Conservation (phyloP, 2,329 filamentous ascomycete genomes). For the Alternaria novae-zelandiae region DNA sequence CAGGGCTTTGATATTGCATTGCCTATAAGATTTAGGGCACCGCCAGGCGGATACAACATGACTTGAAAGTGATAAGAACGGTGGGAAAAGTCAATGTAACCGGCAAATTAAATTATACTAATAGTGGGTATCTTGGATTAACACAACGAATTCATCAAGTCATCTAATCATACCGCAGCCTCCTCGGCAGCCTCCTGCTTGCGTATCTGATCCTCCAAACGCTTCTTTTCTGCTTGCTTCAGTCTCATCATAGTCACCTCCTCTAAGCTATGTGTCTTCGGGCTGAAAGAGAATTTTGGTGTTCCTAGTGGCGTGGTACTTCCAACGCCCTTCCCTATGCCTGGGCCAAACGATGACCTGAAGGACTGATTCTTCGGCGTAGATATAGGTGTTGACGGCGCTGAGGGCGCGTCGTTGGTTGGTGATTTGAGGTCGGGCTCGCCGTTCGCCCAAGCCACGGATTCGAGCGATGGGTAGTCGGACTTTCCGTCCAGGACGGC, state of each 20-base stretch:
- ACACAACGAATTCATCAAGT: neutral
- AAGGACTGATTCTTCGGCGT: slow-evolving; percentile 35
- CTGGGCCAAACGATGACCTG: slow-evolving; percentile 32
- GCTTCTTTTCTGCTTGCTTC: slow-evolving; percentile 53
- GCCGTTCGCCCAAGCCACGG: slow-evolving; percentile 61
- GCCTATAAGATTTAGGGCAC: neutral
- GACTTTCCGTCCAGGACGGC: slow-evolving; percentile 60
- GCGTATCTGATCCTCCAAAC: slow-evolving; percentile 53
- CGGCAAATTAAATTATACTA: neutral
- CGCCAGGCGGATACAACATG: neutral
- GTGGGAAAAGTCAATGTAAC: neutral
- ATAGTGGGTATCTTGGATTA: slow-evolving; percentile 6
- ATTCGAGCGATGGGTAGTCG: slow-evolving; percentile 59
- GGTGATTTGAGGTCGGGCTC: slow-evolving; percentile 56
- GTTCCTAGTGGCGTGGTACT: slow-evolving; percentile 36
- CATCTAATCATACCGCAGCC: neutral
- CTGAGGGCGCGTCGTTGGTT: slow-evolving; percentile 20
- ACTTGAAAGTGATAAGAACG: neutral
- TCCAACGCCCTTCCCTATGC: slow-evolving; percentile 22
- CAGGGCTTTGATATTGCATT: neutral
- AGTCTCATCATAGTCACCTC: slow-evolving; percentile 55
- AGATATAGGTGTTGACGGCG: slow-evolving; percentile 39
- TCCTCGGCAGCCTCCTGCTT: slow-evolving; percentile 46
- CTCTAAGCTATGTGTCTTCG: slow-evolving; percentile 44
- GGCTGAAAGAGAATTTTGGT: slow-evolving; percentile 53